Conservation (phyloP, 331 rosid genomes). For the Arachis monticola region DNA sequence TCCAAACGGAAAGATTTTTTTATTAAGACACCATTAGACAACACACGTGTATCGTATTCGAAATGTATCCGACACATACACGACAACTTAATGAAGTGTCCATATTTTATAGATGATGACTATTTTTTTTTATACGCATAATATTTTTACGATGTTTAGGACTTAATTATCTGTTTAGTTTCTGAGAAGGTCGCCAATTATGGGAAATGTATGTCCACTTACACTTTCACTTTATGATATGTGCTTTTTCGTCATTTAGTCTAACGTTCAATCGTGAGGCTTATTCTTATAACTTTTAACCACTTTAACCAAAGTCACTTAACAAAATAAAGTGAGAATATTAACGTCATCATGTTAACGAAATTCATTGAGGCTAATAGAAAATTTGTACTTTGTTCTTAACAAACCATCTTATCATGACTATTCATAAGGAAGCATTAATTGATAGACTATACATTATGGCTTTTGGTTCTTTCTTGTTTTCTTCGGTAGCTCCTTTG, state of each 20-base stretch:
- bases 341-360: not conserved
- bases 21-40: too few relatives aligned
- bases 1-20: too few relatives aligned
- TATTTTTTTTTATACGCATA: not conserved
- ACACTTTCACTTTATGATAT: not conserved
- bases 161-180: not conserved
- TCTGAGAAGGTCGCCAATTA: not conserved
- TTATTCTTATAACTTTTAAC: not conserved
- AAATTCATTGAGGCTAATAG: not conserved
- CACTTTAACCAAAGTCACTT: not conserved
- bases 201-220: not conserved
- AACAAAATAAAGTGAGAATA: not conserved
- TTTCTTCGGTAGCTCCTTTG: not conserved
- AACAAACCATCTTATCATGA: not conserved
- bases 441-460: not conserved
- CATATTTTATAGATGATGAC: too few relatives aligned
- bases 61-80: too few relatives aligned
- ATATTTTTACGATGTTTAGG: too few relatives aligned
- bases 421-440: not conserved
- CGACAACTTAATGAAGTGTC: too few relatives aligned
- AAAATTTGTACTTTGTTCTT: constrained; percentile 4
- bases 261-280: not conserved
- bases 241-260: not conserved
- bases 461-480: not conserved
- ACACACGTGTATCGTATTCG: too few relatives aligned